Base-by-base conservation (phyloP, 2,329 filamentous ascomycete species). In the Aspergillus sp. region DNA sequence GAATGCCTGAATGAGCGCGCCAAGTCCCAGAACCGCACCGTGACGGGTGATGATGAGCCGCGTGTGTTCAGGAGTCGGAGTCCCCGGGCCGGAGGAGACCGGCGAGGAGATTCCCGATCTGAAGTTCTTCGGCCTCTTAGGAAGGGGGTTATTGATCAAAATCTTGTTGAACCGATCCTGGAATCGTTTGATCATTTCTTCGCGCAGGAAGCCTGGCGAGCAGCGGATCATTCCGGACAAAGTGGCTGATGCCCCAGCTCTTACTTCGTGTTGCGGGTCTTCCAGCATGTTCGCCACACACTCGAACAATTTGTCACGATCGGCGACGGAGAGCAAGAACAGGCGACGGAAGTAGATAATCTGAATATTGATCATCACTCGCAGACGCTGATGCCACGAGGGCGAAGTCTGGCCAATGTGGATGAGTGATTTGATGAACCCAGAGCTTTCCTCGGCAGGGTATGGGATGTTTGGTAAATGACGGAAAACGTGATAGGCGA, bases 171-270 rank as follows among this genome's bases (percentile, higher is more conserved):
- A 99, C 49, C 91, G 87, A 56, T 84, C 81, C 73, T 92, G 92
- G 46, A 98, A 84, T 24, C 87, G 82, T 50, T 84, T 77, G 61
- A 99, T 90, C 69, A 93, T 90, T 31, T 87, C 86, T 58, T 90
- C 87, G 29, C 95, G 92, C 60, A 97, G 87, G 1, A 80, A 84
- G 29, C 87, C 83, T 0, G 95, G 93, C 3, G 94, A 98, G 80
- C 95, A 99, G 57, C 95, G 89, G 66, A 99, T 96, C 95, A 99
- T 99, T 66, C 95, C 96, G 1, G 93, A 94, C 3, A 99, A 82
- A 0, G 95, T 99, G 0, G 91, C 90, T 5, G 91, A 90, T n/a
- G 96, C 95, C 49, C 93, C 92, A 45, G 92, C 90, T 46, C 95
- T 91, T 32, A 99, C 95, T 78, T 99, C 95, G 47, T 96, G 89